phyloP scores from a whole-genome alignment of 75 land plant genomes.

The Cryptomeria japonica region DNA sequence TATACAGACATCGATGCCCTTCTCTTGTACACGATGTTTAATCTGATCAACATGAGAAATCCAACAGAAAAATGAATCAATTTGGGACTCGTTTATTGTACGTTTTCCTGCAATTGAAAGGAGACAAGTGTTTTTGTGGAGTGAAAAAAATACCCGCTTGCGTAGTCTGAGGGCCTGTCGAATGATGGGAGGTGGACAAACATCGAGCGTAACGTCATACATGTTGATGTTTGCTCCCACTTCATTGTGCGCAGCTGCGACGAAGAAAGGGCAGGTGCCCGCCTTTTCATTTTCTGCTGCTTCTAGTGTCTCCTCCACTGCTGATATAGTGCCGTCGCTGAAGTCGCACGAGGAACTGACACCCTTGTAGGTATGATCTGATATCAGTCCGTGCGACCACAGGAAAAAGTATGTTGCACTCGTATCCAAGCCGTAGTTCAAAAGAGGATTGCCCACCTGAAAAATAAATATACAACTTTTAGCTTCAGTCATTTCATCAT shows the following conservation, averaged over 20 bases:
- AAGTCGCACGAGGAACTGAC: slow-evolving; percentile 21
- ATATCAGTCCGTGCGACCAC: slow-evolving; percentile 35
- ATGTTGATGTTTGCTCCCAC: slow-evolving; percentile 21
- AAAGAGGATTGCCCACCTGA: slow-evolving; percentile 33
- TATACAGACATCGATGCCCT: slow-evolving; percentile 27
- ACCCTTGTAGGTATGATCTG: slow-evolving; percentile 19
- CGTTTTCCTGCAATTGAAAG: background rate
- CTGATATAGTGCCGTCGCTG: slow-evolving; percentile 7
- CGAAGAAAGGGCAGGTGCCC: slow-evolving; percentile 11
- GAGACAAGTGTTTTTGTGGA: background rate
- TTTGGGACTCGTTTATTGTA: background rate
- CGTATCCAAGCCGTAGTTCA: slow-evolving; percentile 29
- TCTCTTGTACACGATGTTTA: background rate
- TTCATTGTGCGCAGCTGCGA: slow-evolving; percentile 13
- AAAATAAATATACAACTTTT: background rate
- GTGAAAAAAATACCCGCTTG: background rate
- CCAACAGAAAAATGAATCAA: background rate
- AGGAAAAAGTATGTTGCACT: slow-evolving; percentile 24
- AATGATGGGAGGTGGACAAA: slow-evolving; percentile 25
- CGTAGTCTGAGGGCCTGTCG: slow-evolving; percentile 18
- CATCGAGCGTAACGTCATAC: slow-evolving; percentile 28
- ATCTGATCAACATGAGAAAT: slow-evolving; percentile 1
- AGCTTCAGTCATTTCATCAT: background rate
- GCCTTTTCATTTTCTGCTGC: background rate
- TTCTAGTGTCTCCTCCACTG: background rate